phyloP scores from a whole-genome alignment of 768 basidiomycete species.

The Tubosaeta sp. region DNA sequence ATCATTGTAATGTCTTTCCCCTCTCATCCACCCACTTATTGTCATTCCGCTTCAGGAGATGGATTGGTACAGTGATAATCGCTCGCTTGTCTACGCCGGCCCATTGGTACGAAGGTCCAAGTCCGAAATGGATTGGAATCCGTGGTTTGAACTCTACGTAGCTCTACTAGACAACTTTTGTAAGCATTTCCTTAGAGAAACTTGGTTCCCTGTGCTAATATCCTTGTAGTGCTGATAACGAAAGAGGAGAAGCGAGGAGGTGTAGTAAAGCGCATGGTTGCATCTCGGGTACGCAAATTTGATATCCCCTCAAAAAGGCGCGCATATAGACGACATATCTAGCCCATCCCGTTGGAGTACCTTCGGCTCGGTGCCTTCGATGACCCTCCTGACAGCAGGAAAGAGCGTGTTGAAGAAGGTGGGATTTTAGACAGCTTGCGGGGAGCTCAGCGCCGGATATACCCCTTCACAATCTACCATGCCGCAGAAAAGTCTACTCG shows the following conservation, averaged over 20 bases:
- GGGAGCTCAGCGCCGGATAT: slow-evolving; percentile 52
- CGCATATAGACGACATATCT: slow-evolving; percentile 9
- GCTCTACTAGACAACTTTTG: slow-evolving; percentile 76
- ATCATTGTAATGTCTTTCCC: slow-evolving; percentile 57
- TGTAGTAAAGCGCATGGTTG: slow-evolving; percentile 46
- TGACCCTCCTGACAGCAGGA: slow-evolving; percentile 55
- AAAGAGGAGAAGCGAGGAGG: slow-evolving; percentile 57
- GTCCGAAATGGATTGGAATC: slow-evolving; percentile 61
- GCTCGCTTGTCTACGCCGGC: slow-evolving; percentile 67
- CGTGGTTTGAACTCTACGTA: slow-evolving; percentile 67
- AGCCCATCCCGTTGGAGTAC: slow-evolving; percentile 81
- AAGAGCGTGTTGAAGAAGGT: slow-evolving; percentile 57
- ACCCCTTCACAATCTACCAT: slow-evolving; percentile 77
- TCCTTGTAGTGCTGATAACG: slow-evolving; percentile 54
- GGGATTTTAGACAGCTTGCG: slow-evolving; percentile 53
- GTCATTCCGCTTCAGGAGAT: slow-evolving; percentile 54
- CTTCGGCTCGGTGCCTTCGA: slow-evolving; percentile 69
- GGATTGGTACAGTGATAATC: slow-evolving; percentile 72
- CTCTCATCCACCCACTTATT: slow-evolving; percentile 1
- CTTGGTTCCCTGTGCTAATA: slow-evolving; percentile 1
- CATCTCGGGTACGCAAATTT: slow-evolving; percentile 55
- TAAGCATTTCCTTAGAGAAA: slow-evolving; percentile 32
- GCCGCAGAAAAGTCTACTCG: slow-evolving; percentile 51
- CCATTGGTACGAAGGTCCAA: slow-evolving; percentile 56
- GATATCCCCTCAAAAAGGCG: background rate